These are phyloP conservation scores for Coniferiporia weirii DNA, from an alignment of 1,284 basidiomycete species.

Conservation along the genomic window DNA sequence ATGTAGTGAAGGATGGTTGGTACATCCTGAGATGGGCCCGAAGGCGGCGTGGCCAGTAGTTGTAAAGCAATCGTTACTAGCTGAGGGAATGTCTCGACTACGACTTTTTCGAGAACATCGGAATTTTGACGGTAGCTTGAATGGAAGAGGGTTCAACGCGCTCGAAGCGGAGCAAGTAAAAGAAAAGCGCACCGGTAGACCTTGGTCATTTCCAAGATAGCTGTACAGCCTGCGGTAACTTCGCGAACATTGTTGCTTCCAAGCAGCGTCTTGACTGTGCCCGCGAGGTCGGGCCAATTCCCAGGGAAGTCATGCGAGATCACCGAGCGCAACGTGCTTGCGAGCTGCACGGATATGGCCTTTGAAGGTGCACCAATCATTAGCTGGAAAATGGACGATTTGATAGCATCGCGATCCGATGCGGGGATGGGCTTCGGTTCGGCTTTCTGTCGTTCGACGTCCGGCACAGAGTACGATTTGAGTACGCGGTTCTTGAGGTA, in stretches of 20 bases:
- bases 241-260: conserved; percentile 59
- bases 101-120: conserved; percentile 53
- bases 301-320: conserved; percentile 72
- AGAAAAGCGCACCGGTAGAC: conserved; percentile 50
- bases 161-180: background rate
- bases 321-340: conserved; percentile 63
- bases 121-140: conserved; percentile 60
- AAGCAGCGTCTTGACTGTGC: conserved; percentile 59
- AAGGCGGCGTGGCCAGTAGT: conserved; percentile 57
- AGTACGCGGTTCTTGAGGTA: conserved; percentile 84
- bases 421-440: conserved; percentile 56
- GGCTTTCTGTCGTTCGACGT: conserved; percentile 39
- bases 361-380: conserved; percentile 62
- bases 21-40: conserved; percentile 54
- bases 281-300: conserved; percentile 62
- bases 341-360: conserved; percentile 70
- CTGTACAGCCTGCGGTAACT: conserved; percentile 75
- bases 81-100: conserved; percentile 63
- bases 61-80: conserved; percentile 64
- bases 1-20: conserved; percentile 78
- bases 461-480: conserved; percentile 48
- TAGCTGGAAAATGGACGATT: conserved; percentile 59
- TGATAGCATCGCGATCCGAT: conserved; percentile 67
- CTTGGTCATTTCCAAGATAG: conserved; percentile 66
- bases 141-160: background rate